Evolutionary conservation across 2,329 filamentous ascomycete species (phyloP).

Genomic region (Trichoderma atroviride): DNA sequence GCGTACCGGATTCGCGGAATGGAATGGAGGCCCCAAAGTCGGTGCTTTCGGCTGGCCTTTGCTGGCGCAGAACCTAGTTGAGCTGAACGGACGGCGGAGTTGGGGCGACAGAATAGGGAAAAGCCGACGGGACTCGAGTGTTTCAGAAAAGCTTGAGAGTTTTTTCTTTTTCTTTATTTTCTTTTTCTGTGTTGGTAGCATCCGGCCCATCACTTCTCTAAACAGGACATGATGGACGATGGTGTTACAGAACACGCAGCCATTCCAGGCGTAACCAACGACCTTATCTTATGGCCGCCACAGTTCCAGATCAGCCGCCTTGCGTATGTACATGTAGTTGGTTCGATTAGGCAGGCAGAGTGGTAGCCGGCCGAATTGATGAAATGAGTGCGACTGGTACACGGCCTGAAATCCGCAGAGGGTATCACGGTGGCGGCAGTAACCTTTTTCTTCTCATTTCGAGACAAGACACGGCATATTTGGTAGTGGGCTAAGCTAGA

Average conservation of each 20-base stretch:
- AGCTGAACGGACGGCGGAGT: constrained; percentile 10
- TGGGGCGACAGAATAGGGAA: constrained; percentile 1
- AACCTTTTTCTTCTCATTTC: background rate
- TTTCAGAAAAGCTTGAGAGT: background rate
- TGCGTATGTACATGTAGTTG: background rate
- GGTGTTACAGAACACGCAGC: constrained; percentile 9
- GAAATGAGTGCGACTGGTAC: background rate
- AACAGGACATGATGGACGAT: background rate
- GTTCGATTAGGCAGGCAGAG: background rate
- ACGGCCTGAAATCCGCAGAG: background rate
- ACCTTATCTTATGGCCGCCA: constrained; percentile 5
- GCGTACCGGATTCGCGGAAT: constrained; percentile 12
- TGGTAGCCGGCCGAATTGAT: background rate
- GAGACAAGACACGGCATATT: constrained; percentile 22
- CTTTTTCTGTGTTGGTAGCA: background rate
- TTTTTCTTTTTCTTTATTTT: background rate
- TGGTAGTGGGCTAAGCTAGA: constrained; percentile 6
- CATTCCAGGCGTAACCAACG: background rate
- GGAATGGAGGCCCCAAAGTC: constrained; percentile 5
- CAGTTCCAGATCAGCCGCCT: background rate
- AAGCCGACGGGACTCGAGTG: constrained; percentile 3
- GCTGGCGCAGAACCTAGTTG: constrained; percentile 2
- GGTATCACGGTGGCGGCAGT: constrained; percentile 9
- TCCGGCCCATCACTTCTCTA: background rate
- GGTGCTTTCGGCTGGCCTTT: background rate